phyloP scores from a whole-genome alignment of 2,329 filamentous ascomycete genomes.

The Claviceps spartinae region DNA sequence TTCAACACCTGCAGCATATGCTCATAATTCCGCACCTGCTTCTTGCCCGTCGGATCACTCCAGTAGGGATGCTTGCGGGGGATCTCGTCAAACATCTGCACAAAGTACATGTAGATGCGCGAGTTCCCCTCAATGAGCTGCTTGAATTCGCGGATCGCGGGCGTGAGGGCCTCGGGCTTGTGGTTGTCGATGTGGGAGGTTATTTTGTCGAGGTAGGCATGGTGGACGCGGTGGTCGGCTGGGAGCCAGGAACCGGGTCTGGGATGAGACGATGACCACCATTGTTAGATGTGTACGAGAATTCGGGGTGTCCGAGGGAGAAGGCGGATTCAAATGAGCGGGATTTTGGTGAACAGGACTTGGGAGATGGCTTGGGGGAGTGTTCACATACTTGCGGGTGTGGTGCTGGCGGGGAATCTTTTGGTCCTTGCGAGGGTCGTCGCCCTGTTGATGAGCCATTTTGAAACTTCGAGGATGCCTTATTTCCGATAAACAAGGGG shows the following conservation, averaged over 20 bases:
- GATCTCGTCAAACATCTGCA: slow-evolving; percentile 55
- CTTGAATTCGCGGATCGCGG: slow-evolving; percentile 51
- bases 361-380: background rate
- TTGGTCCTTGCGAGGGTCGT: slow-evolving; percentile 18
- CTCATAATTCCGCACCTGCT: slow-evolving; percentile 49
- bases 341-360: background rate
- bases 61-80: slow-evolving; percentile 46
- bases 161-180: slow-evolving; percentile 35
- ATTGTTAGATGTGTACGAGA: background rate
- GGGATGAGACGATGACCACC: background rate
- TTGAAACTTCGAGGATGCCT: slow-evolving; percentile 8
- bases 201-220: slow-evolving; percentile 45
- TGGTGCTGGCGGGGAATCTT: slow-evolving; percentile 35
- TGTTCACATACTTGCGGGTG: slow-evolving; percentile 29
- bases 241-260: slow-evolving; percentile 50
- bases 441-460: slow-evolving; percentile 37
- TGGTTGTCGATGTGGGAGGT: slow-evolving; percentile 41
- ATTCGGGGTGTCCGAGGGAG: background rate
- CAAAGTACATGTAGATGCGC: slow-evolving; percentile 52
- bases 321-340: background rate
- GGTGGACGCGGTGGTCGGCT: slow-evolving; percentile 46
- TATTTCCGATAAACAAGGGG: too few relatives aligned
- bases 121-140: slow-evolving; percentile 50
- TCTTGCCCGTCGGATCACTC: slow-evolving; percentile 46
- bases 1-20: slow-evolving; percentile 57